A percentile compares a stretch with the other conserved stretches of the same genome.
Evolutionary conservation across 129 eudicot species (phyloP).

Genomic region (Calendula officinalis): DNA sequence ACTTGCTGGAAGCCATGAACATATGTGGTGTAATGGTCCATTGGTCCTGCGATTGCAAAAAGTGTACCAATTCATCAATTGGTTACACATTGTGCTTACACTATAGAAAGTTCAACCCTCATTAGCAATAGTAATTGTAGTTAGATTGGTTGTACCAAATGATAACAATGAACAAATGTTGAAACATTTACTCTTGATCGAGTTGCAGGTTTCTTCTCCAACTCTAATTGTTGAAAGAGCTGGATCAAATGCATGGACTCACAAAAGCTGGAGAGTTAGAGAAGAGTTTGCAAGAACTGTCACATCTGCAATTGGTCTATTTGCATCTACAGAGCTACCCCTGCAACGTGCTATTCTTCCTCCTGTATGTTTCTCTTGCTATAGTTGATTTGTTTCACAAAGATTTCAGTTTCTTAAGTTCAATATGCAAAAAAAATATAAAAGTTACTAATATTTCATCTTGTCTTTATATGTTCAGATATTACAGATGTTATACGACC

Average conservation of each 20-base stretch:
- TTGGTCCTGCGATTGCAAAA: conserved; percentile 5
- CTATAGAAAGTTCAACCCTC: too few species aligned
- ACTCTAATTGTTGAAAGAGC: conserved; percentile 97
- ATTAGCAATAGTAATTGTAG: not conserved
- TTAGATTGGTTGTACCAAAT: not conserved
- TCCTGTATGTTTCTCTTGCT: conserved; percentile 46
- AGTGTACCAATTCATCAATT: not conserved
- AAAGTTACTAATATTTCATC: conserved; percentile 1
- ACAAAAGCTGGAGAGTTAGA: conserved; percentile 98
- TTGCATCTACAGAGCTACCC: conserved; percentile 84
- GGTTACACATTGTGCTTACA: too few species aligned
- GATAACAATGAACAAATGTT: not conserved
- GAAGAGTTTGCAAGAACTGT: conserved; percentile 97
- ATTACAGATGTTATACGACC: conserved; percentile 91
- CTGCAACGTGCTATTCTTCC: conserved; percentile 85
- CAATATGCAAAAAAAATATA: conserved; percentile 9
- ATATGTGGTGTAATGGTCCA: not conserved
- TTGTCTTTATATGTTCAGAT: conserved; percentile 46
- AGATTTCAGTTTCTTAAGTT: conserved; percentile 15
- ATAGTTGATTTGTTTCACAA: not conserved
- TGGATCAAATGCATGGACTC: conserved; percentile 92
- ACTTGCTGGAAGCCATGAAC: too few species aligned
- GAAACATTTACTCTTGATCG: conserved; percentile 18
- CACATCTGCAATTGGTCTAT: conserved; percentile 82
- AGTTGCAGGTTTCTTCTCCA: conserved; percentile 90